Conservation (phyloP, 108 stramenopile species). For the Fragilaria radians region DNA sequence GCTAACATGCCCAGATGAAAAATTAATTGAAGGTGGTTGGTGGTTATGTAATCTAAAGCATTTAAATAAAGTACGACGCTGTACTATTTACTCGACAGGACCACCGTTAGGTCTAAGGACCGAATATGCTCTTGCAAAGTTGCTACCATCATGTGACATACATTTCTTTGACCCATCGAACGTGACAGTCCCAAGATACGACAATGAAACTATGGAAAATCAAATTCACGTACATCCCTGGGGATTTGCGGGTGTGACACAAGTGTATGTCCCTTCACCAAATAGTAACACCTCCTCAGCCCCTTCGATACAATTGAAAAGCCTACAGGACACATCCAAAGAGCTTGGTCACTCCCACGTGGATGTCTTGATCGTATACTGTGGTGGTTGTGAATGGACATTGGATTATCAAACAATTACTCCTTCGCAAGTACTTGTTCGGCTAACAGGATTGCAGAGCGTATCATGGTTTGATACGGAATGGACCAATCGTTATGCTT, state of each 20-base stretch:
- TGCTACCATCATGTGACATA: constrained; percentile 1
- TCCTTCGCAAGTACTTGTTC: not conserved
- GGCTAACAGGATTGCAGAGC: not conserved
- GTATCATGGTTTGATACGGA: not conserved
- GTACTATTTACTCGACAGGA: not conserved
- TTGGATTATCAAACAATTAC: not conserved
- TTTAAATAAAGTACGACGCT: not conserved
- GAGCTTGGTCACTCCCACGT: not conserved
- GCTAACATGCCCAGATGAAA: not conserved
- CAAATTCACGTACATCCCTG: constrained; percentile 3
- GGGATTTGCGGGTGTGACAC: not conserved
- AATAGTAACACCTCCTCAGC: not conserved
- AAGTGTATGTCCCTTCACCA: not conserved
- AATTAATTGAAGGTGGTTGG: not conserved
- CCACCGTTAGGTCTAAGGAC: not conserved
- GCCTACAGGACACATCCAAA: not conserved
- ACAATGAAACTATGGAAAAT: not conserved
- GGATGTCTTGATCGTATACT: not conserved
- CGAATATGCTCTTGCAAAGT: not conserved
- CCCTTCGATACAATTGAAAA: not conserved
- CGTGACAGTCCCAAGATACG: not conserved
- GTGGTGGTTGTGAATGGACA: constrained; percentile 7
- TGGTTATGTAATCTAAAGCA: not conserved
- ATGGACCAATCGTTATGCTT: not conserved
- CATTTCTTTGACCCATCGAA: constrained; percentile 6